These are phyloP conservation scores for Pelargonium fulgidum DNA, from an alignment of 441 rosid species.

Conservation along the genomic window DNA sequence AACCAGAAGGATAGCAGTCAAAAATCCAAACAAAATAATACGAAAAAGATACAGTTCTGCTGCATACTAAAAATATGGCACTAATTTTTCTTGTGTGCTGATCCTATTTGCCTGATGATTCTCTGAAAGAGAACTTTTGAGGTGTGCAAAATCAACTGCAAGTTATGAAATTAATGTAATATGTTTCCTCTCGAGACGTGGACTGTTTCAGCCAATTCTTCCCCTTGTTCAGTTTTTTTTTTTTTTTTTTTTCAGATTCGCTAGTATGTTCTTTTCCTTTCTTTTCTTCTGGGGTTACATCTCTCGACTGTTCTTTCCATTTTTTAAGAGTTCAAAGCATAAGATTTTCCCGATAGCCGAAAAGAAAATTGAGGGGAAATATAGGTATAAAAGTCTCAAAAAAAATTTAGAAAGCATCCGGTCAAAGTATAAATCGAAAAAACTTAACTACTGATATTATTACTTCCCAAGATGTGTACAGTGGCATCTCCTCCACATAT, in stretches of 20 bases:
- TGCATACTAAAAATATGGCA: neutral
- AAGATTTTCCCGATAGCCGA: neutral
- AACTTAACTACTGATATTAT: neutral
- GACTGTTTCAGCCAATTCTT: neutral
- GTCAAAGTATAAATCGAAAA: neutral
- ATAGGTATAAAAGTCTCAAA: neutral
- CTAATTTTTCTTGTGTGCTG: neutral
- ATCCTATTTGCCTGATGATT: constrained; percentile 1
- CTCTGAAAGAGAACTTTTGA: neutral
- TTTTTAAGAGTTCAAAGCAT: neutral
- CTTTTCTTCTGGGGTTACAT: neutral
- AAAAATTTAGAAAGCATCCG: neutral
- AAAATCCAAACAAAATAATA: neutral
- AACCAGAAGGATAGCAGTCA: neutral
- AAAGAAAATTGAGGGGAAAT: neutral
- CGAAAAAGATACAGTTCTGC: neutral
- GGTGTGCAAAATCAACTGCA: neutral
- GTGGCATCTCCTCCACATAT: neutral
- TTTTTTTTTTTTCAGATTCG: neutral
- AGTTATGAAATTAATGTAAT: neutral
- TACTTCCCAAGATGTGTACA: neutral
- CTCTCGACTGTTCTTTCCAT: neutral
- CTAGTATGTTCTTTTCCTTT: neutral
- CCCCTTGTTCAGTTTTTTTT: neutral
- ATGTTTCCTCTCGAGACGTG: neutral